These are phyloP conservation scores for Imleria badia DNA, from an alignment of 768 basidiomycete species.

Conservation along the genomic window DNA sequence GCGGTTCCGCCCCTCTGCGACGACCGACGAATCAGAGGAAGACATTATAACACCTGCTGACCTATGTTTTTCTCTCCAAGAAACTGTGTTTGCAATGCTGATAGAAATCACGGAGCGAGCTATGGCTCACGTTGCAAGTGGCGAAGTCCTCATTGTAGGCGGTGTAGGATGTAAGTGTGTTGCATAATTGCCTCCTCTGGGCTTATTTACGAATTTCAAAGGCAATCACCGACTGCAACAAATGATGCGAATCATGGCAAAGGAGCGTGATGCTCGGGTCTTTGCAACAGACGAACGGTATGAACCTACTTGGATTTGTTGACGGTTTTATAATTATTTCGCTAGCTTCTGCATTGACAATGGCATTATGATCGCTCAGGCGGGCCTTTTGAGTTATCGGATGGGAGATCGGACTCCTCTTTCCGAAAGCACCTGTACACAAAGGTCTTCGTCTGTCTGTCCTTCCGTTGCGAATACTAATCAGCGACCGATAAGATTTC, in stretches of 20 bases:
- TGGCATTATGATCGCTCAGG: conserved; percentile 99
- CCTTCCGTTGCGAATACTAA: conserved; percentile 8
- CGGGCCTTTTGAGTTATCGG: conserved; percentile 85
- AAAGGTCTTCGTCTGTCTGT: conserved; percentile 53
- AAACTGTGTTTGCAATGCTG: conserved; percentile 96
- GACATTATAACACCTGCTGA: conserved; percentile 93
- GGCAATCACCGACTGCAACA: conserved; percentile 92
- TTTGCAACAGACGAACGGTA: conserved; percentile 97
- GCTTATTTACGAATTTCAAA: conserved; percentile 30
- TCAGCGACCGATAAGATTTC: conserved; percentile 56
- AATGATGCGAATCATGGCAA: conserved; percentile 99
- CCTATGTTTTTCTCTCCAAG: conserved; percentile 94
- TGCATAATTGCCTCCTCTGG: background rate
- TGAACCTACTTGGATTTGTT: conserved; percentile 15
- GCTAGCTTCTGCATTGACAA: conserved; percentile 99
- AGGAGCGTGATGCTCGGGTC: conserved; percentile 82
- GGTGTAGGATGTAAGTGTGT: conserved; percentile 93
- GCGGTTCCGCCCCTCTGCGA: conserved; percentile 61
- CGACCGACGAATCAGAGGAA: conserved; percentile 37
- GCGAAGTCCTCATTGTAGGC: conserved; percentile 95
- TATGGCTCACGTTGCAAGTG: conserved; percentile 98
- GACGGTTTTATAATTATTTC: background rate
- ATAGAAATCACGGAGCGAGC: conserved; percentile 99
- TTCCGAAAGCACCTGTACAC: conserved; percentile 83
- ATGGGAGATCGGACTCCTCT: conserved; percentile 86